Percentiles rank a stretch among this genome's conserved stretches.
Evolutionary conservation across 2,329 filamentous ascomycete species (phyloP).

Genomic region (Xylariaceae sp.): DNA sequence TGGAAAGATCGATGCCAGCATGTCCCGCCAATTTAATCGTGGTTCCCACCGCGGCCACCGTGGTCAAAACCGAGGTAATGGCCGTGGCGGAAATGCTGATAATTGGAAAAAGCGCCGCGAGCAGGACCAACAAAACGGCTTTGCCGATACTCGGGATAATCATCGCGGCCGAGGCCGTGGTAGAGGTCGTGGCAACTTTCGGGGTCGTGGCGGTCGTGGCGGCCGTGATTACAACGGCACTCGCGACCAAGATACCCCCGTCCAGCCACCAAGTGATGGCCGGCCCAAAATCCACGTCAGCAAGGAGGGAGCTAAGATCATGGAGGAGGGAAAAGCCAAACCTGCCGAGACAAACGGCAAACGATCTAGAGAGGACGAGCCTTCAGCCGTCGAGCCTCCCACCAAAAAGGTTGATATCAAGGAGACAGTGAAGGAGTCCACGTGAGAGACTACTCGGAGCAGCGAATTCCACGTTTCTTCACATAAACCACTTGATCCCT

Average conservation of each 20-base stretch:
- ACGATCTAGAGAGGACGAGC: constrained; percentile 51
- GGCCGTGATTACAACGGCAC: constrained; percentile 34
- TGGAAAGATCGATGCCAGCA: constrained; percentile 60
- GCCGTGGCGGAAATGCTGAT: constrained; percentile 39
- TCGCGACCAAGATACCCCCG: constrained; percentile 32
- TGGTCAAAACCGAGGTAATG: constrained; percentile 34
- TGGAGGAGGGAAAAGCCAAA: constrained; percentile 26
- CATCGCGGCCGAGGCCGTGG: constrained; percentile 38
- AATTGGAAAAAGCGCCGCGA: constrained; percentile 62
- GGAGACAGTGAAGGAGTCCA: constrained; percentile 29
- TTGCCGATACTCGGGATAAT: constrained; percentile 42
- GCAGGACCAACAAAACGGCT: constrained; percentile 55
- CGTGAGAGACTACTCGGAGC: constrained; percentile 13
- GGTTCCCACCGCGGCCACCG: constrained; percentile 31
- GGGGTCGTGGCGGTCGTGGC: constrained; percentile 38
- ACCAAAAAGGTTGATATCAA: constrained; percentile 60
- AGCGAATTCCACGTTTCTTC: neutral
- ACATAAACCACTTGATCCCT: neutral
- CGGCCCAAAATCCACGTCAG: constrained; percentile 42
- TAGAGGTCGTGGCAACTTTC: constrained; percentile 37
- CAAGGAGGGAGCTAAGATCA: constrained; percentile 34
- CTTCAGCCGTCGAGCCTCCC: constrained; percentile 39
- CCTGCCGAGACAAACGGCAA: constrained; percentile 40
- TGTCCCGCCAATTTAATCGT: constrained; percentile 32
- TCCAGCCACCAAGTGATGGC: constrained; percentile 32